Evolutionary conservation across 768 basidiomycete genomes (phyloP), one percentile per base, ranked within the genome.

Genomic region (Suillus americanus): DNA sequence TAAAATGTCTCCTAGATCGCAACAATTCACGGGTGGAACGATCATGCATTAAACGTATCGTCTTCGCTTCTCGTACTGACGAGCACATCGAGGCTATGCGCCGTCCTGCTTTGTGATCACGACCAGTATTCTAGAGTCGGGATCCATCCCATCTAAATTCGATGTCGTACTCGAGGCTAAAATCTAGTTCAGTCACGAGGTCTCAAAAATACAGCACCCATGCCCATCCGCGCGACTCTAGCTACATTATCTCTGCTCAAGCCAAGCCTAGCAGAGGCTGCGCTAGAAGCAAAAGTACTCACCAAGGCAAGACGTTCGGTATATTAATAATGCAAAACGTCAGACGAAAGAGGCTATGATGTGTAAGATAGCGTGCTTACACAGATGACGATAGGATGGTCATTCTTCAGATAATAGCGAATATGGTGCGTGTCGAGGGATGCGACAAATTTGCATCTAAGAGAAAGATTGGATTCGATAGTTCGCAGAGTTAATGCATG

Each of bases 301-400:
- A n/a, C n/a, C n/a, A n/a, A n/a, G 40, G 3, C 94, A 79, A 4
- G 89, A 87, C 9, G 87, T 94, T 94, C 92, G 37, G 92, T 94
- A 92, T 94, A 67, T 55, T 46, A 14, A 64, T 28, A 20, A 23
- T 13, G 37, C 6, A 30, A 8, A 46, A n/a, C 5, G 28, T 48
- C 60, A 59, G 54, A 45, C 25, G 23, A 64, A 16, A 70, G 60
- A 46, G 18, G 35, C 5, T 3, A 61, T 25, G 23, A 25, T 8
- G 60, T 12, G 45, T 37, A 61, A 5, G 37, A 56, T 43, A 18
- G 41, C 0, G 41, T 43, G 41, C 41, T n/a, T n/a, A 94, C 93
- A 71, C 90, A 94, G 63, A 95, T 90, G 12, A 84, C 82, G 45
- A 94, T 80, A 0, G 91, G 91, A 68, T 94, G 90, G 48, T 84